These are phyloP conservation scores for Euphorbia lathyris DNA, from an alignment of 345 rosid genomes.

Conservation along the genomic window DNA sequence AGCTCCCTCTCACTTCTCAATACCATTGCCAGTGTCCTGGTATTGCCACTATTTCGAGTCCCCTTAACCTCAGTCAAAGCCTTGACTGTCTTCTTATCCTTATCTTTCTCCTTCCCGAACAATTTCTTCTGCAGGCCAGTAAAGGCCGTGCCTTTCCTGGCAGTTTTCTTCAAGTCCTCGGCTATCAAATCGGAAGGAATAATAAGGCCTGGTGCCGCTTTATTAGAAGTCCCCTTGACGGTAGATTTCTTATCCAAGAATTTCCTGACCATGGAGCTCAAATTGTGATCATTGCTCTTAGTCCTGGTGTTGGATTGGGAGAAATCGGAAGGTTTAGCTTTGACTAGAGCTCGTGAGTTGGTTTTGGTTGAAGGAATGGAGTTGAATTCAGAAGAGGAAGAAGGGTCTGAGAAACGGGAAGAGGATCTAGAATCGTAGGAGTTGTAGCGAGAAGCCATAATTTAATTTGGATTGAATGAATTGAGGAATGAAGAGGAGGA, in stretches of 20 bases:
- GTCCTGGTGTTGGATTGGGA: conserved; percentile 22
- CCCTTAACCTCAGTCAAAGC: conserved; percentile 71
- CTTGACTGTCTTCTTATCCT: conserved; percentile 51
- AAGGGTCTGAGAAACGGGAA: conserved; percentile 53
- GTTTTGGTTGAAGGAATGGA: conserved; percentile 14
- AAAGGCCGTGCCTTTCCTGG: conserved; percentile 42
- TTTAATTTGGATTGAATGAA: conserved; percentile 7
- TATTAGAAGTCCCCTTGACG: conserved; percentile 26
- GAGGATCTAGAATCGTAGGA: conserved; percentile 70
- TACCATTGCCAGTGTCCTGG: conserved; percentile 89
- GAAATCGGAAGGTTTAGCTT: conserved; percentile 45
- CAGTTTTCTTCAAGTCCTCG: conserved; percentile 65
- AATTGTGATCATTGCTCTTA: conserved; percentile 29
- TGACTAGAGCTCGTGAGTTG: conserved; percentile 53
- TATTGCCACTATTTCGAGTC: conserved; percentile 28
- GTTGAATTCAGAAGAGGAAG: conserved; percentile 48
- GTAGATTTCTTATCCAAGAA: conserved; percentile 54
- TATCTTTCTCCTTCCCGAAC: conserved; percentile 48
- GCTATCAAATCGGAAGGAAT: conserved; percentile 60
- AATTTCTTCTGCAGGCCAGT: conserved; percentile 73
- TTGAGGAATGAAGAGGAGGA: neutral
- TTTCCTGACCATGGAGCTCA: conserved; percentile 63
- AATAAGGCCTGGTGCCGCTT: conserved; percentile 35
- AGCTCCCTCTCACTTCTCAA: conserved; percentile 91
- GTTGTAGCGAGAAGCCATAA: conserved; percentile 69